Evolutionary conservation across 805 yeast genomes (phyloP).

Genomic region (Metschnikowia continentalis): DNA sequence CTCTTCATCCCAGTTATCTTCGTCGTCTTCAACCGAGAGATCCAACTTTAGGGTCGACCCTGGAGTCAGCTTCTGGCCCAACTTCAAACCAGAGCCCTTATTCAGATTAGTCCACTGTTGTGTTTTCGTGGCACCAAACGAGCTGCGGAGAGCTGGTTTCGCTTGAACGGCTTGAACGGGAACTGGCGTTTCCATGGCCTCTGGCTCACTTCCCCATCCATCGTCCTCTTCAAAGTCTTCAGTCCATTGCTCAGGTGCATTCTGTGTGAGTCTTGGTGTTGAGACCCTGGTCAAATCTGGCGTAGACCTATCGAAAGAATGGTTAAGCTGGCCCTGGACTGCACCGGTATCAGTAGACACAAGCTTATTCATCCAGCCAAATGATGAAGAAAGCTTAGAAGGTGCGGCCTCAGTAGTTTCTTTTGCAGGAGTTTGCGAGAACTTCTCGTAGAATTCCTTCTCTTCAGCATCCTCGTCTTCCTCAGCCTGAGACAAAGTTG

Average conservation of each 20-base stretch:
- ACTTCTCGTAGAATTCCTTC: constrained; percentile 30
- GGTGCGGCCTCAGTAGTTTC: background rate
- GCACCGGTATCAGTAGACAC: constrained; percentile 24
- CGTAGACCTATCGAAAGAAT: constrained; percentile 35
- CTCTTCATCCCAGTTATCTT: constrained; percentile 29
- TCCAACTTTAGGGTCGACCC: constrained; percentile 25
- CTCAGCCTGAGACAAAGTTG: constrained; percentile 29
- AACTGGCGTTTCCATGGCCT: background rate
- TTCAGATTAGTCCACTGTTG: background rate
- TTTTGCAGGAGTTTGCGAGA: constrained; percentile 16
- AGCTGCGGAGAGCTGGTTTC: background rate
- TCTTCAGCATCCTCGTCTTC: constrained; percentile 38
- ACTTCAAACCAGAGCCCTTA: constrained; percentile 17
- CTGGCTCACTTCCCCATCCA: constrained; percentile 11
- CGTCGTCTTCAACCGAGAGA: constrained; percentile 23
- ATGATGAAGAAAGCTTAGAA: constrained; percentile 16
- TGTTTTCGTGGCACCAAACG: background rate
- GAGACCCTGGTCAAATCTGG: constrained; percentile 31
- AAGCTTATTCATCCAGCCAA: constrained; percentile 39
- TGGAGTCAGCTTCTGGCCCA: constrained; percentile 20
- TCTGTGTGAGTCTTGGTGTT: constrained; percentile 21
- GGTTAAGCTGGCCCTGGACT: constrained; percentile 31
- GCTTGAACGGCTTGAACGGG: background rate
- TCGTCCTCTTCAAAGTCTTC: constrained; percentile 19
- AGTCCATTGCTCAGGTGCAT: constrained; percentile 9